Evolutionary conservation across 2,329 filamentous ascomycete genomes (phyloP).

Genomic region (Fusarium sp.): DNA sequence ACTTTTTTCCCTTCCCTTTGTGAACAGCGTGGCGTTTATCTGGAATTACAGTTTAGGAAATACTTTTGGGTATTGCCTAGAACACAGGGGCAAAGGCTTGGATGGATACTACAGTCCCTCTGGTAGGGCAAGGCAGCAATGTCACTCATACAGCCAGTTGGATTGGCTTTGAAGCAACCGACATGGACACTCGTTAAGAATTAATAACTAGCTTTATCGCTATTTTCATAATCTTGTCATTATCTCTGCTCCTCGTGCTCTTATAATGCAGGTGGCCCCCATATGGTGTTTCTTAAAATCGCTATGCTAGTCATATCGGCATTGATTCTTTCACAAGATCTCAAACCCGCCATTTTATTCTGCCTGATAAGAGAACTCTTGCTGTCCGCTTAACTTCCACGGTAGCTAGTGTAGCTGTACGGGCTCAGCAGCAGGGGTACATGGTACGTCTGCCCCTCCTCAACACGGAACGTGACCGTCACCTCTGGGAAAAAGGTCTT

Average conservation of each 20-base stretch:
- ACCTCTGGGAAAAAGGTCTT: constrained; percentile 75
- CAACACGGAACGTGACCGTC: constrained; percentile 67
- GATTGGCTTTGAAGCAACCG: constrained; percentile 20
- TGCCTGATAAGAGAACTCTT: background rate
- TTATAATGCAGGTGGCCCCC: constrained; percentile 5
- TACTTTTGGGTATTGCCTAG: constrained; percentile 3
- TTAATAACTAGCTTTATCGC: constrained; percentile 43
- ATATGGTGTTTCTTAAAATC: background rate
- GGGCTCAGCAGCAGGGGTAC: constrained; percentile 84
- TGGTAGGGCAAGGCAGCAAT: constrained; percentile 43
- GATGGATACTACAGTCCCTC: constrained; percentile 40
- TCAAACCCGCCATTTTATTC: background rate
- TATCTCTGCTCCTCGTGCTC: constrained; percentile 13
- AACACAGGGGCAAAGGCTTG: constrained; percentile 24
- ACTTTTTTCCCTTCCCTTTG: constrained; percentile 28
- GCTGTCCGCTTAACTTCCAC: constrained; percentile 72
- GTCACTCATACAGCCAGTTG: constrained; percentile 25
- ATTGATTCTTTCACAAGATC: background rate
- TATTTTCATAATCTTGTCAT: constrained; percentile 38
- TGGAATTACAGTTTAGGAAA: constrained; percentile 13
- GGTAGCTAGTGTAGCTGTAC: constrained; percentile 86
- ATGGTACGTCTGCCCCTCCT: constrained; percentile 78
- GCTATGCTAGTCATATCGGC: constrained; percentile 4
- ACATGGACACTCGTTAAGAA: constrained; percentile 43
- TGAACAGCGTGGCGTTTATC: constrained; percentile 46